Base-by-base conservation (phyloP, 192 early-diverging fungal genomes). In the Podila minutissima region DNA sequence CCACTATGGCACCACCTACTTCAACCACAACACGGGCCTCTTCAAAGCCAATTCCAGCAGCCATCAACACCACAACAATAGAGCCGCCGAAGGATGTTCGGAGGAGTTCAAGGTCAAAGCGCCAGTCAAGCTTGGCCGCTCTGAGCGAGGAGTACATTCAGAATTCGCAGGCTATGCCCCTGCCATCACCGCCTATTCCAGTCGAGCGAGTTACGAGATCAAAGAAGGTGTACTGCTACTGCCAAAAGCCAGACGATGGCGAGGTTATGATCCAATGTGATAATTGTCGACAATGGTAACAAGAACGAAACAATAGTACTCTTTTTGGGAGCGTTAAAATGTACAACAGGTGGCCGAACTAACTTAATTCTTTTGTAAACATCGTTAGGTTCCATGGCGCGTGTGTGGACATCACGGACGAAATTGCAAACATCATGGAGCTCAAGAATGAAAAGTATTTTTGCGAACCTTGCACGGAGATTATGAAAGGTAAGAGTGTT, bases 251-350 rank as follows among this genome's bases (percentile, higher is more conserved):
- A 12, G 92, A 94, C 41, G 82, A 87, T 74, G 92, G 92, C 29
- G 85, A 88, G 50, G 89, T 90, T n/a, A 94, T 94, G 93, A 89
- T 94, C 59, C 87, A 89, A 51, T 94, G 93, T 69, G 92, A 93
- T 70, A 71, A 71, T 32, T 94, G 93, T 77, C 74, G 86, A 57
- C 92, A 94, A 78, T 94, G 93, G 93, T 94, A 90, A 46, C 15
- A 46, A 17, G 41, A 12, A 13, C 41, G 41, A 46, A 69, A 83
- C 35, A 13, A 57, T 32, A 22, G 12, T 31, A 10, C 11, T 17
- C 15, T 38, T 55, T 55, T 26, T 17, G 2, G 2, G 41, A 1
- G 41, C 41, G 12, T 17, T 4, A 46, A 46, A 13, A 17, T 17
- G 12, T 41, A 17, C 3, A 17, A 4, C 41, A 46, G 15, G 41